Base-by-base conservation (phyloP, 2,329 filamentous ascomycete genomes). In the Aspergillus fumigatus region DNA sequence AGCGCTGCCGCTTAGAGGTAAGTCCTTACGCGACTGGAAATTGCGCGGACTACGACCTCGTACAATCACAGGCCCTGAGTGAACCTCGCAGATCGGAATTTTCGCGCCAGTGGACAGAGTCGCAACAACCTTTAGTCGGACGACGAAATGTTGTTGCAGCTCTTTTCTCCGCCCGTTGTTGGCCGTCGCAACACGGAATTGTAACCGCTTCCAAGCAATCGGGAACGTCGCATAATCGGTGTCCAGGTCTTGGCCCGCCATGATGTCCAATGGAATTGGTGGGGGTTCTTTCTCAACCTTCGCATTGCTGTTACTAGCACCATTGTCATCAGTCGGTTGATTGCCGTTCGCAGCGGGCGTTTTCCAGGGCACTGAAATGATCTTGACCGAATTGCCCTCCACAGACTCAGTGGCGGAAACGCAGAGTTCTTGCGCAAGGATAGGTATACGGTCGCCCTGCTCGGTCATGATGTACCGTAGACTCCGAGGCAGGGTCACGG, bases 291-390 rank as follows among this genome's bases (percentile, higher is more conserved):
- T 92, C 70, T 97, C 93, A 0, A 80, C 77, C 70, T 87, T 88
- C 61, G 86, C 82, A 1, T 57, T 56, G 38, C 63, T 85, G 80
- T 43, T 68, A 45, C 52, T 63, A 52, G 32, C 72, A 67, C 52
- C 59, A 52, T 50, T 61, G 7, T 32, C 50, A 25, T 71, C 68
- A 26, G 70, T 67, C 10, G 79, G 79, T 1, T 78, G 78, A 59
- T 88, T 84, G 59, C 76, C 81, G 57, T 86, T 80, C 61, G 89
- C 90, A 27, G 89, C 90, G 1, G 92, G 92, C 1, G 92, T 97
- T 79, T 97, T 97, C 93, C 93, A 97, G 1, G 93, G 93, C 58
- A 97, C 96, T 7, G 94, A 94, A 61, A 97, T 97, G 60, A 97
- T 87, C 66, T 95, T 93, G 47, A 97, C 91, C 0, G 89, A 79